Evolutionary conservation across 2,329 filamentous ascomycete species (phyloP).

Genomic region (Aurifilum marmelostoma): DNA sequence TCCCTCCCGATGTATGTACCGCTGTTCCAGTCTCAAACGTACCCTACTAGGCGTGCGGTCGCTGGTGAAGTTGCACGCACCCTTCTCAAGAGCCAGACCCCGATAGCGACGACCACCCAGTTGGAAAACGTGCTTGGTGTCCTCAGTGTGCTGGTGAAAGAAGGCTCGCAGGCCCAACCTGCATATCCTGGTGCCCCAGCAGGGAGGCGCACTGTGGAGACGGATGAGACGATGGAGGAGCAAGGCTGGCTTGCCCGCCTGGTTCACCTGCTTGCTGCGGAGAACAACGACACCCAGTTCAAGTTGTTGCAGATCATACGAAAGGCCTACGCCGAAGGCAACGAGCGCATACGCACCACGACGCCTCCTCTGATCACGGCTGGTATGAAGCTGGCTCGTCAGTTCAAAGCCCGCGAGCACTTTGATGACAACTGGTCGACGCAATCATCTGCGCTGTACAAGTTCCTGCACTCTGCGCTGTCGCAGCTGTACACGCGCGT

Average conservation of each 20-base stretch:
- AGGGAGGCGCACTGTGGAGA: slow-evolving; percentile 73
- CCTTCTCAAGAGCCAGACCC: slow-evolving; percentile 80
- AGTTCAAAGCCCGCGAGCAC: slow-evolving; percentile 89
- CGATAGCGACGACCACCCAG: slow-evolving; percentile 76
- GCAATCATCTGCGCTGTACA: slow-evolving; percentile 78
- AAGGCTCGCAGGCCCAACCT: slow-evolving; percentile 81
- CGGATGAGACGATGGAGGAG: slow-evolving; percentile 96
- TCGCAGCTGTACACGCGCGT: slow-evolving; percentile 88
- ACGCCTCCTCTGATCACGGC: slow-evolving; percentile 90
- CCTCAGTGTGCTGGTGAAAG: slow-evolving; percentile 88
- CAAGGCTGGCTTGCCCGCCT: slow-evolving; percentile 96
- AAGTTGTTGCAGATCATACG: slow-evolving; percentile 86
- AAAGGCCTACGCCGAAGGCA: slow-evolving; percentile 87
- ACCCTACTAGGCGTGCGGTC: slow-evolving; percentile 86
- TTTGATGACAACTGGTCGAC: slow-evolving; percentile 68
- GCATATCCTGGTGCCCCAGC: slow-evolving; percentile 84
- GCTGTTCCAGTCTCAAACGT: slow-evolving; percentile 87
- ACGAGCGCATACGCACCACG: slow-evolving; percentile 94
- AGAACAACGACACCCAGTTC: slow-evolving; percentile 92
- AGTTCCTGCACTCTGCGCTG: slow-evolving; percentile 89
- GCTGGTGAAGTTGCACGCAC: slow-evolving; percentile 85
- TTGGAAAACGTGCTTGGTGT: slow-evolving; percentile 88
- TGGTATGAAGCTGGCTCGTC: slow-evolving; percentile 84
- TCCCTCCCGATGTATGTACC: slow-evolving; percentile 91
- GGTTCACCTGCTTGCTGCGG: slow-evolving; percentile 80